These are phyloP conservation scores for Sporothrix phasma DNA, from an alignment of 2,329 filamentous ascomycete species.

Conservation along the genomic window DNA sequence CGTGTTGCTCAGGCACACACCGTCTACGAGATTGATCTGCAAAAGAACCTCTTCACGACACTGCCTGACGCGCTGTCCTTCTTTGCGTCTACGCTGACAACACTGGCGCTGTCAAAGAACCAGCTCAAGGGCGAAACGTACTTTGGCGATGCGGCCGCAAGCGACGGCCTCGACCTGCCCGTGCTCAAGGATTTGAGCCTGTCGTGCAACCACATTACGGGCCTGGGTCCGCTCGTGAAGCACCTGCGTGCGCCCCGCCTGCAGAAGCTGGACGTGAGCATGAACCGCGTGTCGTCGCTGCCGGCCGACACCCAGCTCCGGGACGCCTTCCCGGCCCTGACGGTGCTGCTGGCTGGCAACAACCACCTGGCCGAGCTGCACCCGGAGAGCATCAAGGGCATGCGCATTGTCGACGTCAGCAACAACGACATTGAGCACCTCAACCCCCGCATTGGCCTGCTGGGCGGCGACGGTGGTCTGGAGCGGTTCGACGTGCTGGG, in stretches of 20 bases:
- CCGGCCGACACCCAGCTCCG: conserved; percentile 47
- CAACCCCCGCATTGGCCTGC: conserved; percentile 68
- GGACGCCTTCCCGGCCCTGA: conserved; percentile 57
- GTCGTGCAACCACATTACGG: conserved; percentile 61
- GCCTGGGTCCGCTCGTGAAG: conserved; percentile 54
- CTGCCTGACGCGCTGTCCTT: conserved; percentile 63
- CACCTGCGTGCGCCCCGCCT: conserved; percentile 65
- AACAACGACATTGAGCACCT: conserved; percentile 81
- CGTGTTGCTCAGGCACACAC: conserved; percentile 43
- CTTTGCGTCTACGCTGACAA: conserved; percentile 59
- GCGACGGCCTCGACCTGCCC: conserved; percentile 57
- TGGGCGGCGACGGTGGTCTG: conserved; percentile 52
- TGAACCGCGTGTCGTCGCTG: conserved; percentile 67
- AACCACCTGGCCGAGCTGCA: conserved; percentile 68
- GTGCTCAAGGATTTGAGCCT: conserved; percentile 69
- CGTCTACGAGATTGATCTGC: conserved; percentile 53
- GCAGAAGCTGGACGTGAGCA: conserved; percentile 67
- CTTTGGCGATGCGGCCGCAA: conserved; percentile 34
- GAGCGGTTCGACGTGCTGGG: conserved; percentile 67
- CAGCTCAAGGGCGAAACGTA: conserved; percentile 56
- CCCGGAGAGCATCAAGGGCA: conserved; percentile 61
- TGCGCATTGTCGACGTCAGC: conserved; percentile 66
- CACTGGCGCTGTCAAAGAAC: conserved; percentile 68
- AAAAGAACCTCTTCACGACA: conserved; percentile 63
- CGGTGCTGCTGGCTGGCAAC: conserved; percentile 62